Evolutionary conservation across 116 monocot species (phyloP), one percentile per base, ranked within the genome.

Genomic region (Phalaenopsis hybrid): DNA sequence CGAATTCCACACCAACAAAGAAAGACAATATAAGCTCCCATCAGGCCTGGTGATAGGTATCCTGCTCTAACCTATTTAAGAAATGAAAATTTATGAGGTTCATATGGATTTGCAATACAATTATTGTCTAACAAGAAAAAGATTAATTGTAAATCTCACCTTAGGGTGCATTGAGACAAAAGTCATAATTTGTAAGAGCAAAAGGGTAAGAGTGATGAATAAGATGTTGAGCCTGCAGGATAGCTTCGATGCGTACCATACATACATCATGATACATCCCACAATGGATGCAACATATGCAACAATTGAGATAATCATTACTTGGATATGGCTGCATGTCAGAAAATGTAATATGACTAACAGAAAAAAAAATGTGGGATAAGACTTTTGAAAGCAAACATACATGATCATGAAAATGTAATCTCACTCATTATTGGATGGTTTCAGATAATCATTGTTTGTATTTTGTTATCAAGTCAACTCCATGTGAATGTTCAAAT

Each of bases 1-100:
- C 93, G 88, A 41, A 95, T 87, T 17, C 89, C 93, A 85, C 90
- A 85, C 98, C 98, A 98, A 78, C 93, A 98, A 57, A 94, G 87
- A 77, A 92, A 98, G 6, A 95, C 95, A 44, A 90, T 84, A 52
- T 98, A 98, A 75, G 92, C 67, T 17, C 95, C 93, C 98, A 98
- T 95, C 44, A 98, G 61, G 33, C 95, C 93, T 51, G 95, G 92
- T 16, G 89, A 86, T 72, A 98, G 80, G 77, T 85, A 84, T 51
- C 93, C 98, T 75, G 83, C 93, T 68, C 92, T 91, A 4, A 98
- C 92, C 98, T 95, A 79, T 79, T 50, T 9, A 57, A 78, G 59
- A 25, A 16, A 81, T 50, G 34, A 43, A 82, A 43, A 55, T 69
- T 41, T 28, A 69, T 45, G 76, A 78, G 0, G n/a, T 48, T 25